Conservation (phyloP, 495 filamentous ascomycete species). For the Oleoguttula mirabilis region DNA sequence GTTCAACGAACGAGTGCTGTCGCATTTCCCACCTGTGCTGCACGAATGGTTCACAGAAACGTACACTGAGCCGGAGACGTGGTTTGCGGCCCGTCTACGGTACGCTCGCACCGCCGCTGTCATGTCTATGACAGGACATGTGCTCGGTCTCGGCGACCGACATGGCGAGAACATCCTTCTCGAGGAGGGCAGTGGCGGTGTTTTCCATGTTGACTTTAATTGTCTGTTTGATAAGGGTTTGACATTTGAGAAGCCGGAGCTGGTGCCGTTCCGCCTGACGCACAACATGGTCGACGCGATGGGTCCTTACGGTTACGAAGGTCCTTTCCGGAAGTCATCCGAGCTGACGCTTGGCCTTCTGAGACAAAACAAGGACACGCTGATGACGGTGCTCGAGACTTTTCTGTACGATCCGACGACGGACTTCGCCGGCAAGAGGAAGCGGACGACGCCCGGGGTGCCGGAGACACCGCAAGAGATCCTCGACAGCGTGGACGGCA, state of each 20-base stretch:
- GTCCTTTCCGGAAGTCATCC: constrained; percentile 80
- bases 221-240: constrained; percentile 98
- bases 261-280: constrained; percentile 94
- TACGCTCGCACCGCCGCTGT: constrained; percentile 92
- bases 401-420: constrained; percentile 95
- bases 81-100: constrained; percentile 80
- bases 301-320: constrained; percentile 84
- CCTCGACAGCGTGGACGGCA: constrained; percentile 74
- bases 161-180: constrained; percentile 96
- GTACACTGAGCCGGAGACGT: constrained; percentile 82
- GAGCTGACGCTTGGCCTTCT: constrained; percentile 78
- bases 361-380: constrained; percentile 80
- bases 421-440: constrained; percentile 74
- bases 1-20: constrained; percentile 54
- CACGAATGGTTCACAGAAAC: constrained; percentile 91
- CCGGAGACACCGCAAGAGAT: constrained; percentile 82
- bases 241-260: constrained; percentile 87
- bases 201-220: constrained; percentile 98
- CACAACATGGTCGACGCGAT: constrained; percentile 98
- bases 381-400: constrained; percentile 93
- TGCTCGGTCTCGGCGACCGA: constrained; percentile 90
- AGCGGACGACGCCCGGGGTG: constrained; percentile 47
- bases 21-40: constrained; percentile 65
- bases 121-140: constrained; percentile 95
- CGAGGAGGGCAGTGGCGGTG: constrained; percentile 85